Base-by-base conservation (phyloP, 176 grass and related monocot genomes). In the Tuctoria greenei region DNA sequence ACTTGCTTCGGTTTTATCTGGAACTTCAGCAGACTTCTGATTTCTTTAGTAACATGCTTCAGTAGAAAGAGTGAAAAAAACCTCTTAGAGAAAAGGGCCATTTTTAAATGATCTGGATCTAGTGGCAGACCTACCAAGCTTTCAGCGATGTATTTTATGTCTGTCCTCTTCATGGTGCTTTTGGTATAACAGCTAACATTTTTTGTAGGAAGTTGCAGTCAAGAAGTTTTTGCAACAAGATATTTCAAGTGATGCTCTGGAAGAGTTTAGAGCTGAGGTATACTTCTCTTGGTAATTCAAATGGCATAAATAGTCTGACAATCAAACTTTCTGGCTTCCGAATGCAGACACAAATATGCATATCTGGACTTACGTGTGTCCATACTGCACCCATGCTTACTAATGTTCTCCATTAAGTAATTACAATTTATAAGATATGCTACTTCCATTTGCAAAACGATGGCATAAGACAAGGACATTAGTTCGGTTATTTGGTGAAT, bases 181-280 rank as follows among this genome's bases (percentile, higher is more conserved):
- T 70, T 17, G 81, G 67, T 27, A 66, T 87, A 82, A 81, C 47
- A 36, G 79, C 50, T 64, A 21, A 16, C 20, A 67, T 88, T 86
- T 15, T 76, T 66, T 76, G 63, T 78, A 99, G 96, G 96, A 99
- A 95, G 89, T 99, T 90, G 92, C 96, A 31, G 96, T 95, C 61
- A 99, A 99, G 74, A 99, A 92, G 78, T 99, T 99, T 82, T 88
- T 99, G 79, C 92, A 99, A 78, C 96, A 99, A 90, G 96, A 99
- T 83, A 88, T 99, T 87, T 99, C 96, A 49, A 90, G 81, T 51
- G 96, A 99, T 90, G 92, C 92, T 72, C 85, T 95, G 51, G 96
- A 95, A 87, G 96, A 99, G 86, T 95, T 99, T 82, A 92, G 85
- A 89, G 84, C 82, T 63, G 96, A 99, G 96, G 96, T 99, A 95